Percentiles rank a stretch among this genome's conserved stretches.
These are phyloP conservation scores for Monosporozyma solicola DNA, from an alignment of 805 yeast species.

Conservation along the genomic window DNA sequence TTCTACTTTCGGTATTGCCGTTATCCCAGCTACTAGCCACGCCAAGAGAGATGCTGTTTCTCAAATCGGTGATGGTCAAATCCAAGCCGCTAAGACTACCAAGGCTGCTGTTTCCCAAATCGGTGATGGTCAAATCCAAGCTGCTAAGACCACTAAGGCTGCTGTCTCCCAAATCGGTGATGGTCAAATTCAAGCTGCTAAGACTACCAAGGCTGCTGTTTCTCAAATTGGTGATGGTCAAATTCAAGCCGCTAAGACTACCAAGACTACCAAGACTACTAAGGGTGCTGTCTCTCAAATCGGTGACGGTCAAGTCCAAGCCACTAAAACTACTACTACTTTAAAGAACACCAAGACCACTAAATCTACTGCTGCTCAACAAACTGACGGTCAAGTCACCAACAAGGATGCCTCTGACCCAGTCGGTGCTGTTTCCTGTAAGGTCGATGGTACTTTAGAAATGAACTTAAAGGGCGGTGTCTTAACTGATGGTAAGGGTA, in stretches of 20 bases:
- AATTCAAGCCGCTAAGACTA: slow-evolving; percentile 35
- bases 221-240: slow-evolving; percentile 45
- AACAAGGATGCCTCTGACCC: slow-evolving; percentile 25
- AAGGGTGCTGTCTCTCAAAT: slow-evolving; percentile 34
- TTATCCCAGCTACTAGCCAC: slow-evolving; percentile 29
- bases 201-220: slow-evolving; percentile 39
- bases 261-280: slow-evolving; percentile 19
- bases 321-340: slow-evolving; percentile 1
- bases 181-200: slow-evolving; percentile 40
- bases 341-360: slow-evolving; percentile 11
- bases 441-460: slow-evolving; percentile 42
- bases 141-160: slow-evolving; percentile 19
- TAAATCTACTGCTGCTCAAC: slow-evolving; percentile 33
- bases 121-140: slow-evolving; percentile 24
- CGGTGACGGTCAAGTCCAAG: slow-evolving; percentile 52
- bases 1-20: slow-evolving; percentile 37
- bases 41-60: slow-evolving; percentile 33
- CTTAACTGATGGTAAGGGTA: slow-evolving; percentile 50
- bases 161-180: slow-evolving; percentile 40
- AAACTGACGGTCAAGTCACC: slow-evolving; percentile 29
- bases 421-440: slow-evolving; percentile 36
- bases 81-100: slow-evolving; percentile 37
- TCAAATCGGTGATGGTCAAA: slow-evolving; percentile 55
- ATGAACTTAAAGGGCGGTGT: slow-evolving; percentile 44
- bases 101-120: slow-evolving; percentile 14